phyloP scores from a whole-genome alignment of 139 green algal species.

The Asterochloris sp. region DNA sequence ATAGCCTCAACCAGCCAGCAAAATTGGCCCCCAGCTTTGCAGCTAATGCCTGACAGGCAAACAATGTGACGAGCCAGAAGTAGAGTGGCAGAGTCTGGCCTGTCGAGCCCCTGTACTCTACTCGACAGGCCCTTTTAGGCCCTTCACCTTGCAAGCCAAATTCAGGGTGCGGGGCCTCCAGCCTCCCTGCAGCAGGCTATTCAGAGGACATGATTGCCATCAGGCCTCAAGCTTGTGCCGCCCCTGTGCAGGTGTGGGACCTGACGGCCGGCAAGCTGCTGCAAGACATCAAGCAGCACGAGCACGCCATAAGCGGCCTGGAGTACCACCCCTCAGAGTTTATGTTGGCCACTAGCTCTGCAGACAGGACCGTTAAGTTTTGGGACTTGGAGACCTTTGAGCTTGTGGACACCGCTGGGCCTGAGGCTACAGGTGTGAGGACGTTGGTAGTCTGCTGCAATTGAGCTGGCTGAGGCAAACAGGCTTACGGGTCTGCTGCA shows the following conservation, averaged over 20 bases:
- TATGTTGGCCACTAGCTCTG: constrained; percentile 64
- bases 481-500: too few relatives aligned
- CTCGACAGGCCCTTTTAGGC: too few relatives aligned
- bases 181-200: neutral
- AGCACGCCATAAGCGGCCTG: constrained; percentile 56
- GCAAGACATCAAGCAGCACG: constrained; percentile 56
- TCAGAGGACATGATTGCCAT: neutral
- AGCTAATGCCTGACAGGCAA: too few relatives aligned
- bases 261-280: constrained; percentile 60
- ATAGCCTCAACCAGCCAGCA: too few relatives aligned
- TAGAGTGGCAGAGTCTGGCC: too few relatives aligned
- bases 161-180: too few relatives aligned
- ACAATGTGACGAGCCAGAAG: too few relatives aligned
- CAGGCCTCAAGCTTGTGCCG: neutral
- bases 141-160: too few relatives aligned
- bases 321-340: constrained; percentile 84
- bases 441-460: too few relatives aligned
- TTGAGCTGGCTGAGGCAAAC: neutral
- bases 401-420: constrained; percentile 46
- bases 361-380: constrained; percentile 66
- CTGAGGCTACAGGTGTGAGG: constrained; percentile 44
- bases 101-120: too few relatives aligned
- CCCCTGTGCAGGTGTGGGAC: constrained; percentile 71
- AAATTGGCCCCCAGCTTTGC: too few relatives aligned
- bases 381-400: constrained; percentile 82